Conservation (phyloP, 176 grass and related monocot genomes). For the Ananas comosus region DNA sequence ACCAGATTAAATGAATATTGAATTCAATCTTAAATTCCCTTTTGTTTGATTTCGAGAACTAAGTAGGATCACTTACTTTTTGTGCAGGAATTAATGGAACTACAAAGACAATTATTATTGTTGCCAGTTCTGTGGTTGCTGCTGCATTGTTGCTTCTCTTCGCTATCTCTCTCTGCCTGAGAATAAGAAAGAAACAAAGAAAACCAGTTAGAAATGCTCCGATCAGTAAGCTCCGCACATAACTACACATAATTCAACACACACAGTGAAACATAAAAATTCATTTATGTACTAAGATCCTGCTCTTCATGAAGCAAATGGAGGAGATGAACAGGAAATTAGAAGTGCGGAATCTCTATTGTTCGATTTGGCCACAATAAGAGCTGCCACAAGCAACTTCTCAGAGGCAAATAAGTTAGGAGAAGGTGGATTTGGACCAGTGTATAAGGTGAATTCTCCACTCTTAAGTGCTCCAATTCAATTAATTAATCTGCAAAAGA, state of each 20-base stretch:
- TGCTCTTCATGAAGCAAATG: not conserved
- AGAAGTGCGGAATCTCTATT: slow-evolving; percentile 11
- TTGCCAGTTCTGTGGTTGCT: slow-evolving; percentile 9
- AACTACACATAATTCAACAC: not conserved
- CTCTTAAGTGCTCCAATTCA: too few relatives aligned
- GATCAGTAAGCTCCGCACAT: not conserved
- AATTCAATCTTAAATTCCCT: not conserved
- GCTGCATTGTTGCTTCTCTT: slow-evolving; percentile 16
- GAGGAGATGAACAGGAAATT: slow-evolving; percentile 16
- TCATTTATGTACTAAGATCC: not conserved
- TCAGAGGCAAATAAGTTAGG: slow-evolving; percentile 48
- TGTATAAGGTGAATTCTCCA: slow-evolving; percentile 39
- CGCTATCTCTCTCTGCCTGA: slow-evolving; percentile 3
- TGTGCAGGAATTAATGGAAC: too few relatives aligned
- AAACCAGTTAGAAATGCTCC: not conserved
- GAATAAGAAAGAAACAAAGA: slow-evolving; percentile 1
- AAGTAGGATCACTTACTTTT: too few relatives aligned
- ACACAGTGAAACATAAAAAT: not conserved
- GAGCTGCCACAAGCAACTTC: slow-evolving; percentile 41
- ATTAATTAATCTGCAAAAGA: too few relatives aligned
- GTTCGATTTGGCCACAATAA: slow-evolving; percentile 32
- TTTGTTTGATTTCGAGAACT: too few relatives aligned
- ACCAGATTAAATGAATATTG: too few relatives aligned
- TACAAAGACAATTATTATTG: slow-evolving; percentile 7
- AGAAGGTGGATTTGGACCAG: slow-evolving; percentile 49